Percentiles rank a stretch among this genome's conserved stretches.
Conservation (phyloP, 495 filamentous ascomycete species). For the Rhizodiscina lignyota region DNA sequence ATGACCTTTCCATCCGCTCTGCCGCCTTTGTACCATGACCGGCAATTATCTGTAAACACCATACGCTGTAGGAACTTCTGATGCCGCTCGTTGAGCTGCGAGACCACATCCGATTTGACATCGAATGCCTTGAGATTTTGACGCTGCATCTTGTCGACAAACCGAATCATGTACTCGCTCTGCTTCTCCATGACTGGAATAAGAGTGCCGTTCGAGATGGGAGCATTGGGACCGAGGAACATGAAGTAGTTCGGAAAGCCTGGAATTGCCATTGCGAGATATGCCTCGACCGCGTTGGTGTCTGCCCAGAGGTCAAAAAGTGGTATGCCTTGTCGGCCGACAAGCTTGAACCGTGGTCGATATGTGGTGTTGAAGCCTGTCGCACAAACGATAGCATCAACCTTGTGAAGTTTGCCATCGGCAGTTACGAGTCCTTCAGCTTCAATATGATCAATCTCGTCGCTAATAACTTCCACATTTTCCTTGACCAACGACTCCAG, state of each 20-base stretch:
- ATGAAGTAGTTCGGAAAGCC: constrained; percentile 19
- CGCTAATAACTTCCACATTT: constrained; percentile 16
- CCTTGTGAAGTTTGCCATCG: constrained; percentile 14
- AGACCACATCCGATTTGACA: constrained; percentile 25
- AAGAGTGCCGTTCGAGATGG: constrained; percentile 23
- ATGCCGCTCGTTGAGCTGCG: constrained; percentile 28
- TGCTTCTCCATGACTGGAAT: constrained; percentile 18
- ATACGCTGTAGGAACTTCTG: constrained; percentile 30
- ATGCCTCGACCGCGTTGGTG: neutral
- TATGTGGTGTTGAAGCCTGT: constrained; percentile 35
- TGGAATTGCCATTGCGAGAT: constrained; percentile 13
- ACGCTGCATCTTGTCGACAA: constrained; percentile 25
- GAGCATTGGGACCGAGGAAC: constrained; percentile 23
- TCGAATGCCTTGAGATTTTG: constrained; percentile 16
- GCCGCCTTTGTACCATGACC: constrained; percentile 38
- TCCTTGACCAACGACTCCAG: constrained; percentile 16
- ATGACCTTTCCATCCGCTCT: constrained; percentile 15
- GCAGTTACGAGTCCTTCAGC: constrained; percentile 11
- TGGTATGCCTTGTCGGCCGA: neutral
- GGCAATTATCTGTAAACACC: constrained; percentile 30
- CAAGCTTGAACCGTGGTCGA: constrained; percentile 29
- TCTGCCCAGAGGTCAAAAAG: neutral
- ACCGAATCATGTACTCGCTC: constrained; percentile 34
- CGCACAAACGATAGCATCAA: constrained; percentile 27
- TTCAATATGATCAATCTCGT: constrained; percentile 14